phyloP scores from a whole-genome alignment of 2,329 filamentous ascomycete species.

The Coniochaeta sp. region DNA sequence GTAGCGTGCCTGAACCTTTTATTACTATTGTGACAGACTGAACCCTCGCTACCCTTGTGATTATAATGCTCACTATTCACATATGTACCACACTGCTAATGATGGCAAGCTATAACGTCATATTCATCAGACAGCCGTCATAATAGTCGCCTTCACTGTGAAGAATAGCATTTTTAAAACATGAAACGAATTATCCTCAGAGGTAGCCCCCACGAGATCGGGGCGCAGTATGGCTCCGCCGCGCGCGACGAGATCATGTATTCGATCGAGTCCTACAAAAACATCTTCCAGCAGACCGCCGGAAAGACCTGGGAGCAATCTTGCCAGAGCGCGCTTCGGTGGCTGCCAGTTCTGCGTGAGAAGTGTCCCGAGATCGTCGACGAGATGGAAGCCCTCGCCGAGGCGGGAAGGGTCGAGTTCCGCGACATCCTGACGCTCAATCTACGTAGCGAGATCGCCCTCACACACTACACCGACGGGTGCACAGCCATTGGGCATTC shows the following conservation, averaged over 20 bases:
- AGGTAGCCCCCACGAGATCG: not conserved
- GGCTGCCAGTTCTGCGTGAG: not conserved
- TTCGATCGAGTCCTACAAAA: not conserved
- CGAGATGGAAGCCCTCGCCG: slow-evolving; percentile 43
- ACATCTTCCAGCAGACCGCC: not conserved
- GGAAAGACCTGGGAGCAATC: not conserved
- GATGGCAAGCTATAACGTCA: not conserved
- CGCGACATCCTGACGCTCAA: slow-evolving; percentile 50
- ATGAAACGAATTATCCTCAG: not conserved
- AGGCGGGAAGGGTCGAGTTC: slow-evolving; percentile 35
- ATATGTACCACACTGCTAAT: too few relatives aligned
- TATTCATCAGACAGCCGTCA: not conserved
- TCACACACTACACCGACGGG: slow-evolving; percentile 50
- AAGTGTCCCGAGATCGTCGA: slow-evolving; percentile 6
- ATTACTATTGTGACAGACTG: too few relatives aligned
- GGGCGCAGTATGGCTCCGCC: not conserved
- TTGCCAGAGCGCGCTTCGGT: not conserved
- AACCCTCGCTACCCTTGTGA: too few relatives aligned
- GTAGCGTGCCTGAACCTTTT: not conserved
- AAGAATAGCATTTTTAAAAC: not conserved
- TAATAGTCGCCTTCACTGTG: not conserved
- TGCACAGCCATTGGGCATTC: slow-evolving; percentile 40
- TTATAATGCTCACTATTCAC: too few relatives aligned
- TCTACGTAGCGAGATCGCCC: slow-evolving; percentile 47
- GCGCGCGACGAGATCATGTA: not conserved